Evolutionary conservation across 345 rosid species (phyloP), one percentile per base, ranked within the genome.

Genomic region (Pistacia integerrima): DNA sequence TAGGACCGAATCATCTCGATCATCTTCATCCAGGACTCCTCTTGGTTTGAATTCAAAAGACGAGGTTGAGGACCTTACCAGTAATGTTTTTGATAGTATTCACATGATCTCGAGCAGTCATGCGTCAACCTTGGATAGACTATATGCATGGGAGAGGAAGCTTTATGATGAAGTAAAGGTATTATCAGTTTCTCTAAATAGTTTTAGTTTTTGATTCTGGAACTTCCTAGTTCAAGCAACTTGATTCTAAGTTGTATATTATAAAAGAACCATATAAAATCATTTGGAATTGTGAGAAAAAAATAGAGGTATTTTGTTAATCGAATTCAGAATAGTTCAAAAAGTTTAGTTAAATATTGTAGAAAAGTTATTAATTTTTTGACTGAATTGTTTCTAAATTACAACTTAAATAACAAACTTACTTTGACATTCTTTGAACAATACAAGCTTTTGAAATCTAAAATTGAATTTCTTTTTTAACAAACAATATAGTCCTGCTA

Each of bases 81-180:
- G 80, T 75, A 84, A 85, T 88, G 82, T 88, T 79, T 90, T 90
- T 79, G 89, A 91, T 59, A 89, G 85, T 80, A 83, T 87, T 71
- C 88, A 94, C 86, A 88, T 92, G 99, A 87, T 85, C 82, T 92
- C 98, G 7, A 97, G 98, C 64, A 93, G 98, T 81, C 98, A 96
- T 76, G 99, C 92, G 55, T 96, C 99, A 30, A 96, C 98, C 11
- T 82, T 96, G 82, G 97, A 96, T 81, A 88, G 98, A 79, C 81
- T 96, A 25, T 92, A 82, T 86, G 99, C 99, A 25, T 96, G 99
- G 99, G 99, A 96, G 90, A 85, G 90, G 82, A 96, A 96, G 83
- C 98, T 96, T 79, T 90, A 91, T 68, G 98, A 96, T 68, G 99
- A 96, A 93, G 97, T 96, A 46, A 96, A 96, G 97, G 99, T 96